Evolutionary conservation across 176 grass and related monocot species (phyloP), one percentile per base, ranked within the genome.

Genomic region (Rhynchospora pubera): DNA sequence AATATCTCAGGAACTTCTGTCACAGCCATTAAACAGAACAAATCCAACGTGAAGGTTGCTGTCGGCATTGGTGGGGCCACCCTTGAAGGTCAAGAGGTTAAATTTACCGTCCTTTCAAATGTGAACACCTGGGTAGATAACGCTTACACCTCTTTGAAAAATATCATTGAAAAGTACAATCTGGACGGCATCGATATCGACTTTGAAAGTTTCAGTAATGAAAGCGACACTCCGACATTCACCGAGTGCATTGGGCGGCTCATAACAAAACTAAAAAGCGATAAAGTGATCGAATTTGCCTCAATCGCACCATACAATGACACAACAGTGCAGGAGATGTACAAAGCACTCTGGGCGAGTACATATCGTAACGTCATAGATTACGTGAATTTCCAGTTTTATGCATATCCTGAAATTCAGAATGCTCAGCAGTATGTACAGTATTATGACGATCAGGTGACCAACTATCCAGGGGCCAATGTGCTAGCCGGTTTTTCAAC

Each of bases 311-410:
- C 93, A 15, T 96, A 26, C 28, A 84, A 42, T 43, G 67, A 89
- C 53, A 79, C 57, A n/a, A 57, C 46, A 6, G 84, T 96, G 14
- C 90, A 92, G 78, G 65, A 67, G 45, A 83, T 90, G 42, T 92
- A 96, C 88, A 30, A 78, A 80, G 86, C 88, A 0, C 73, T 96
- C 11, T 92, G 90, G 90, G 11, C 50, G 0, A 28, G 26, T n/a
- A 78, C 21, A 57, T 85, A 89, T 26, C 78, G 51, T 0, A 4
- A 14, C 19, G 90, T 28, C 14, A 79, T 96, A 5, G 93, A 96
- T 90, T 91, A 92, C 32, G 34, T 92, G 52, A 90, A 96, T 85
- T 96, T 96, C 88, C 86, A 96, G 82, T 96, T 96, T 88, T 92
- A 90, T 51, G 93, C 73, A 5, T 96, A 96, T 50, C 16, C n/a